Evolutionary conservation across 805 yeast species (phyloP).

Genomic region (Schwanniomyces sp.): DNA sequence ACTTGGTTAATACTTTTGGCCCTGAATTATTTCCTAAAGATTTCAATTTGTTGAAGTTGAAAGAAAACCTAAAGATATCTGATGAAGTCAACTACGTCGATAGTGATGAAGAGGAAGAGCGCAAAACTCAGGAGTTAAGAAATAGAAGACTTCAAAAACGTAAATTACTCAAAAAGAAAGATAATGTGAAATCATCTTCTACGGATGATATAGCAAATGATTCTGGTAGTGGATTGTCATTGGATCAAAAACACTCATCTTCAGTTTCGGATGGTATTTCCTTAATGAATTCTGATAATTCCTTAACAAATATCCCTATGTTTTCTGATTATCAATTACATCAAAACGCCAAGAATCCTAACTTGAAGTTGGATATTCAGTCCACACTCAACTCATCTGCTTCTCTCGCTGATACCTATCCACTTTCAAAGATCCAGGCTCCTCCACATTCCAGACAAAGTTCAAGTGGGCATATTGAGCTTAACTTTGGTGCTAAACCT

Average conservation of each 20-base stretch:
- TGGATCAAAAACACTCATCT: conserved; percentile 21
- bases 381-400: conserved; percentile 27
- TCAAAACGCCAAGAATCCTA: conserved; percentile 23
- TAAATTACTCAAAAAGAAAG: conserved; percentile 16
- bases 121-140: conserved; percentile 47
- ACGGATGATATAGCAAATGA: conserved; percentile 8
- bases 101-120: conserved; percentile 52
- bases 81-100: conserved; percentile 29
- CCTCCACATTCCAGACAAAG: conserved; percentile 17
- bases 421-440: background rate
- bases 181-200: conserved; percentile 2
- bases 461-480: conserved; percentile 27
- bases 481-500: conserved; percentile 25
- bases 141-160: conserved; percentile 38
- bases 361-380: conserved; percentile 19
- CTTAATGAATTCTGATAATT: conserved; percentile 59
- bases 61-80: conserved; percentile 32
- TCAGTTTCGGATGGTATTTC: conserved; percentile 62
- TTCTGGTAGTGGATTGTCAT: conserved; percentile 18
- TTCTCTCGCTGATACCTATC: conserved; percentile 35
- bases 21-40: conserved; percentile 81
- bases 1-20: conserved; percentile 75
- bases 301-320: conserved; percentile 65
- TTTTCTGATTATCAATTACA: conserved; percentile 51
- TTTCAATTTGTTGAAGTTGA: conserved; percentile 58